A percentile compares a stretch with the other conserved stretches of the same genome.
These are phyloP conservation scores for Actinidia polygama DNA, from an alignment of 179 eudicot genomes.

Conservation along the genomic window DNA sequence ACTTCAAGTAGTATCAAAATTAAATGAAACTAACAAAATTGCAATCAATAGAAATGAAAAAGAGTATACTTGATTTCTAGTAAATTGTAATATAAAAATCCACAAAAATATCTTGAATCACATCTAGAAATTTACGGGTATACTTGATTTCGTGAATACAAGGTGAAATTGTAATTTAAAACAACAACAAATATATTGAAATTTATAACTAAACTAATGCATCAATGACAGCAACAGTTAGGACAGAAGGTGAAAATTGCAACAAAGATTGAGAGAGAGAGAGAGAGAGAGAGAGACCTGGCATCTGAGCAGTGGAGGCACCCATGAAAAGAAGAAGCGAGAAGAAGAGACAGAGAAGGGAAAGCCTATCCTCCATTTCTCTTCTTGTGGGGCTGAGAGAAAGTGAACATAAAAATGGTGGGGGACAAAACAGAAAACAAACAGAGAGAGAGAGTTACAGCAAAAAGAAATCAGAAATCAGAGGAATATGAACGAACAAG, in stretches of 20 bases:
- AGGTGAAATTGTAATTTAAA: neutral
- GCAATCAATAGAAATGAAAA: neutral
- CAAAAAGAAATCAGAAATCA: neutral
- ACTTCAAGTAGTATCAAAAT: neutral
- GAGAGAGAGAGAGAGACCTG: slow-evolving; percentile 15
- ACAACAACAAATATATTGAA: neutral
- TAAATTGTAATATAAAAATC: too few species aligned
- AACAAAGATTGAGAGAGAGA: neutral
- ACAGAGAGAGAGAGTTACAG: neutral
- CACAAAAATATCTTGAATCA: neutral
- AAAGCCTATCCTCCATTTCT: slow-evolving; percentile 12
- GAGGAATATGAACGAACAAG: neutral
- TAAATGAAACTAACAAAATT: neutral
- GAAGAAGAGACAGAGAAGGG: slow-evolving; percentile 13
- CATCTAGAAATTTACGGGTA: neutral
- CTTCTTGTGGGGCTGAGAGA: neutral
- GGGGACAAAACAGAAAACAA: neutral
- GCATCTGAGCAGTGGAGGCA: slow-evolving; percentile 14
- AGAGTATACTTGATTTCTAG: neutral
- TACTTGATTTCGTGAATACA: neutral
- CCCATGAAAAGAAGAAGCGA: slow-evolving; percentile 14
- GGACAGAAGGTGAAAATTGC: neutral
- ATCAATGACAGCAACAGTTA: neutral
- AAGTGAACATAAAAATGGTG: neutral
- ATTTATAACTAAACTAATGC: neutral